Evolutionary conservation across 768 basidiomycete genomes (phyloP).

Genomic region (Boletellus ananiceps): DNA sequence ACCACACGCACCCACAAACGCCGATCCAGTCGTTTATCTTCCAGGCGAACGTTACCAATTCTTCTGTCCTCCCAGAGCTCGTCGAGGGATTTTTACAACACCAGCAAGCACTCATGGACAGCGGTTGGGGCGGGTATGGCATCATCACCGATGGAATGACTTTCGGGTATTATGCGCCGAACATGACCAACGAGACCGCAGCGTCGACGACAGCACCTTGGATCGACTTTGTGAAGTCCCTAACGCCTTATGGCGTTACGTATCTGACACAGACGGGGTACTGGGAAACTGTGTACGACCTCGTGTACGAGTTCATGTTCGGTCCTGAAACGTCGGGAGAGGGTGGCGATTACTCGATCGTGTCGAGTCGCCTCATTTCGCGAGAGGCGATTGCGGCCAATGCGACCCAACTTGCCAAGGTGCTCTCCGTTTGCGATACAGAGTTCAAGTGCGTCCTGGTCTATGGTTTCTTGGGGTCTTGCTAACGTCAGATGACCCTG

Average conservation of each 20-base stretch:
- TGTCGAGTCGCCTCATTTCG: constrained; percentile 7
- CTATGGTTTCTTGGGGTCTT: not conserved
- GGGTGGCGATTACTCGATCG: not conserved
- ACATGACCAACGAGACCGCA: constrained; percentile 33
- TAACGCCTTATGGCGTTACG: constrained; percentile 6
- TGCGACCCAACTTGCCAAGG: not conserved
- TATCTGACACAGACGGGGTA: constrained; percentile 5
- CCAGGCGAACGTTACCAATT: constrained; percentile 30
- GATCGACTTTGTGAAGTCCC: constrained; percentile 20
- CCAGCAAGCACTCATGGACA: constrained; percentile 35
- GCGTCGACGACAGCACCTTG: constrained; percentile 34
- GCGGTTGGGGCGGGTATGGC: constrained; percentile 42
- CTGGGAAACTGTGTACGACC: not conserved
- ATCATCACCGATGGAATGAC: not conserved
- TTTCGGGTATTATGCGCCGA: constrained; percentile 31
- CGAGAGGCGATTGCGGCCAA: constrained; percentile 7
- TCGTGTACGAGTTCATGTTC: no score
- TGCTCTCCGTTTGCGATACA: constrained; percentile 1
- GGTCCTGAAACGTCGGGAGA: not conserved
- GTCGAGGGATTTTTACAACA: constrained; percentile 33
- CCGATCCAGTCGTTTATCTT: constrained; percentile 32
- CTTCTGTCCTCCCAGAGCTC: constrained; percentile 26
- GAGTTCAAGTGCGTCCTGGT: constrained; percentile 4
- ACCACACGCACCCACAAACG: constrained; percentile 38
- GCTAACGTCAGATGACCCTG: not conserved